These are phyloP conservation scores for Pezicula rhizophila DNA, from an alignment of 2,329 filamentous ascomycete genomes.

Conservation along the genomic window DNA sequence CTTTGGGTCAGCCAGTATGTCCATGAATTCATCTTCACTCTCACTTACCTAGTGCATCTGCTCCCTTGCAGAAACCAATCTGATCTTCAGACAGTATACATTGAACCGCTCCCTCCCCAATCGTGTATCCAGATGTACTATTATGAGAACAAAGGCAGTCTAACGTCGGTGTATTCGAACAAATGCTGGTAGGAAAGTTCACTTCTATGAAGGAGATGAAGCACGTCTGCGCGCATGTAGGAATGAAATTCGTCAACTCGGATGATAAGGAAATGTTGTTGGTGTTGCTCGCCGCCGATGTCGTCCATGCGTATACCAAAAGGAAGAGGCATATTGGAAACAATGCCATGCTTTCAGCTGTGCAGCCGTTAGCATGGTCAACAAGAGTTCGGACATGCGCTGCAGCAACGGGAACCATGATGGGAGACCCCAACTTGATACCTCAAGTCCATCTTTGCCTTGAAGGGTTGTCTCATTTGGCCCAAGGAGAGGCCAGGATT, in stretches of 20 bases:
- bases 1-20: slow-evolving; percentile 13
- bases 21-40: background rate
- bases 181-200: slow-evolving; percentile 48
- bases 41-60: slow-evolving; percentile 29
- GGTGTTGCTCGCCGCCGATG: slow-evolving; percentile 12
- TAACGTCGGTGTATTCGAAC: slow-evolving; percentile 45
- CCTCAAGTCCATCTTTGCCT: background rate
- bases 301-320: slow-evolving; percentile 18
- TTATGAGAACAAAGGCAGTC: slow-evolving; percentile 57
- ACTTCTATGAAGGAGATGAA: slow-evolving; percentile 55
- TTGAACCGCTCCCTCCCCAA: slow-evolving; percentile 66
- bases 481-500: background rate
- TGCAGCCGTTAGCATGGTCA: slow-evolving; percentile 7
- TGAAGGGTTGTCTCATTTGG: background rate
- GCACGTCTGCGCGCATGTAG: slow-evolving; percentile 52
- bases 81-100: slow-evolving; percentile 53
- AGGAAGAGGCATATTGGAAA: slow-evolving; percentile 24
- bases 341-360: slow-evolving; percentile 25
- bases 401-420: background rate
- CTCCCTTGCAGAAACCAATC: slow-evolving; percentile 44
- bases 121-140: slow-evolving; percentile 56
- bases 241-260: slow-evolving; percentile 25
- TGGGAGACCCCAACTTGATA: background rate
- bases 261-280: slow-evolving; percentile 16
- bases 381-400: slow-evolving; percentile 4